A percentile compares a stretch with the other conserved stretches of the same genome.
These are phyloP conservation scores for Debaryomyces nepalensis DNA, from an alignment of 1,139 yeast species.

Conservation along the genomic window DNA sequence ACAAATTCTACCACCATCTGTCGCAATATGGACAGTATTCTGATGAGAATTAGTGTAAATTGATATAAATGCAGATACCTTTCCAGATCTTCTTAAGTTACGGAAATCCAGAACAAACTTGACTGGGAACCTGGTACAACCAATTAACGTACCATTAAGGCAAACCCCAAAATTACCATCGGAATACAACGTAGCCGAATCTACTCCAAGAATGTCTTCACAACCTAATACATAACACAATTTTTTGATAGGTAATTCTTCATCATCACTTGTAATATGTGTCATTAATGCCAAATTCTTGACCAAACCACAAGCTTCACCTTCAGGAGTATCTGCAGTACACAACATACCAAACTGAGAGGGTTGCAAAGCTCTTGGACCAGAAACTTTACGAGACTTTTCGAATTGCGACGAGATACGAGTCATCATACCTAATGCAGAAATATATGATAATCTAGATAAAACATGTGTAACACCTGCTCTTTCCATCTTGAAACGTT, in stretches of 20 bases:
- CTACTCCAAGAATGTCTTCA: slow-evolving; percentile 80
- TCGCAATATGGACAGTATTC: slow-evolving; percentile 92
- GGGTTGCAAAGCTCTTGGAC: slow-evolving; percentile 98
- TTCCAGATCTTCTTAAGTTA: slow-evolving; percentile 79
- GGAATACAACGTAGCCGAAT: slow-evolving; percentile 81
- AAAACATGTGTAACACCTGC: slow-evolving; percentile 99
- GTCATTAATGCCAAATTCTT: slow-evolving; percentile 97
- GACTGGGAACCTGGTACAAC: slow-evolving; percentile 84
- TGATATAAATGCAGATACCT: slow-evolving; percentile 86
- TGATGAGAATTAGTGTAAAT: slow-evolving; percentile 90
- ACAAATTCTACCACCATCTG: slow-evolving; percentile 98
- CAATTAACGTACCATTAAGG: slow-evolving; percentile 91
- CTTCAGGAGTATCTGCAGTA: slow-evolving; percentile 99
- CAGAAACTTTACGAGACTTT: slow-evolving; percentile 95
- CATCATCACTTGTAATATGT: slow-evolving; percentile 97
- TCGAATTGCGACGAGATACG: slow-evolving; percentile 98
- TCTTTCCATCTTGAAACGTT: slow-evolving; percentile 99
- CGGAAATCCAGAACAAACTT: slow-evolving; percentile 82
- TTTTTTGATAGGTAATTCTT: slow-evolving; percentile 82
- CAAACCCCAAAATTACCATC: slow-evolving; percentile 81
- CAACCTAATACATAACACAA: slow-evolving; percentile 86
- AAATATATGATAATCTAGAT: slow-evolving; percentile 86
- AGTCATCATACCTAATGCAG: slow-evolving; percentile 99
- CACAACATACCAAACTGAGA: slow-evolving; percentile 99
- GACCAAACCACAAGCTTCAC: slow-evolving; percentile 99